These are phyloP conservation scores for Omphalotus guepiniiformis DNA, from an alignment of 768 basidiomycete species.

Conservation along the genomic window DNA sequence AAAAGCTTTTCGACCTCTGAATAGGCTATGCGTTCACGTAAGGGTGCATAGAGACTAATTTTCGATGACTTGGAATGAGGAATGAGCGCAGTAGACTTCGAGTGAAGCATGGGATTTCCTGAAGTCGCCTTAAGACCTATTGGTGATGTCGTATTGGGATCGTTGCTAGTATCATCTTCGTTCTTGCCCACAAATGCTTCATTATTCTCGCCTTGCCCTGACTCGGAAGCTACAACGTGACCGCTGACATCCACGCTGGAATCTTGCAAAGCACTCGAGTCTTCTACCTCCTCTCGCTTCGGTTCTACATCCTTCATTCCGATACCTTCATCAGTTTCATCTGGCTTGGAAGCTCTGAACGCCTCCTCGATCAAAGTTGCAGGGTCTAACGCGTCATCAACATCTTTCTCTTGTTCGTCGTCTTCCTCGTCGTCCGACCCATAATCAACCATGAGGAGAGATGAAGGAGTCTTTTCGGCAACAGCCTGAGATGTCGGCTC, in stretches of 20 bases:
- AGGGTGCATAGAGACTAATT: slow-evolving; percentile 44
- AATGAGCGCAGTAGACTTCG: slow-evolving; percentile 34
- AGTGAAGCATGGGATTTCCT: slow-evolving; percentile 45
- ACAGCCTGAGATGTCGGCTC: background rate
- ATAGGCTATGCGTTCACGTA: slow-evolving; percentile 63
- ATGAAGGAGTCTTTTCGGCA: slow-evolving; percentile 12
- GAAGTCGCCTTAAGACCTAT: slow-evolving; percentile 53
- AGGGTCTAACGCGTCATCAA: slow-evolving; percentile 60
- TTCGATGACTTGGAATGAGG: slow-evolving; percentile 37
- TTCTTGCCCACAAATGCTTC: too few species aligned
- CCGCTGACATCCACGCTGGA: slow-evolving; percentile 25
- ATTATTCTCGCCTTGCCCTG: slow-evolving; percentile 20
- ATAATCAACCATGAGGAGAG: slow-evolving; percentile 44
- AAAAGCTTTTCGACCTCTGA: slow-evolving; percentile 52
- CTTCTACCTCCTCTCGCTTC: slow-evolving; percentile 54
- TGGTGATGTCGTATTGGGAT: slow-evolving; percentile 10
- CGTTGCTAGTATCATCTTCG: slow-evolving; percentile 6
- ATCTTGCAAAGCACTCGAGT: slow-evolving; percentile 37
- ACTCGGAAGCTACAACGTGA: slow-evolving; percentile 14
- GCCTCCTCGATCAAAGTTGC: slow-evolving; percentile 53
- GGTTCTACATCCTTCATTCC: slow-evolving; percentile 23
- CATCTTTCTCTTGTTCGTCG: slow-evolving; percentile 49
- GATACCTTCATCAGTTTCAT: slow-evolving; percentile 27
- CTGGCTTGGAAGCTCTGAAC: slow-evolving; percentile 38
- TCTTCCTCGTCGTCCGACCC: slow-evolving; percentile 67